Evolutionary conservation across 108 stramenopile species (phyloP).

Genomic region (Pseudonitzschia delicatissima): DNA sequence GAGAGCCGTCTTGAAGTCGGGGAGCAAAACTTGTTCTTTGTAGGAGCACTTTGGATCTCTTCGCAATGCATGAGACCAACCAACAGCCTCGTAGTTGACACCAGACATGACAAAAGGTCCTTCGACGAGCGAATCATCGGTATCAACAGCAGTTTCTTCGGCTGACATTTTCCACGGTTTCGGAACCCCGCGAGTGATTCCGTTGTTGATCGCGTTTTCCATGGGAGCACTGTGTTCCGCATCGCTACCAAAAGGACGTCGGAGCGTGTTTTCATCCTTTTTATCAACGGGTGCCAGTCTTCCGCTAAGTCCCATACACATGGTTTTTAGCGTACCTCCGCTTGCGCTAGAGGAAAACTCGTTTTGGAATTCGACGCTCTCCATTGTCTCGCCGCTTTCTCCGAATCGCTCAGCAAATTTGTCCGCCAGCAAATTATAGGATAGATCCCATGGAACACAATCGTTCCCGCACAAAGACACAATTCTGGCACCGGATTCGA

Average conservation of each 20-base stretch:
- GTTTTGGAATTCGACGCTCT: constrained; percentile 43
- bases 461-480: constrained; percentile 85
- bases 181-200: background rate
- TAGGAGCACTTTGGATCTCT: constrained; percentile 30
- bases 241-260: background rate
- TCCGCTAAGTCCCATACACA: background rate
- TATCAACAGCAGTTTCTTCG: background rate
- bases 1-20: constrained; percentile 48
- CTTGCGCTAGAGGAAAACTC: constrained; percentile 43
- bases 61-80: constrained; percentile 57
- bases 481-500: constrained; percentile 68
- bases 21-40: constrained; percentile 36
- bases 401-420: constrained; percentile 28
- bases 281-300: background rate
- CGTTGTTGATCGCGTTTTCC: constrained; percentile 29
- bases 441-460: constrained; percentile 88
- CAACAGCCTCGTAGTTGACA: constrained; percentile 64
- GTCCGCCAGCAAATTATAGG: constrained; percentile 41
- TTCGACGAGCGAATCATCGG: background rate
- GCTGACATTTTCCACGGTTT: background rate
- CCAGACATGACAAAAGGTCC: constrained; percentile 73
- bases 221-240: background rate
- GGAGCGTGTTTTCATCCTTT: background rate
- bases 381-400: constrained; percentile 37
- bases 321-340: constrained; percentile 62